Evolutionary conservation across 257 asterid species (phyloP), one percentile per base, ranked within the genome.

Genomic region (Echites panduratus): DNA sequence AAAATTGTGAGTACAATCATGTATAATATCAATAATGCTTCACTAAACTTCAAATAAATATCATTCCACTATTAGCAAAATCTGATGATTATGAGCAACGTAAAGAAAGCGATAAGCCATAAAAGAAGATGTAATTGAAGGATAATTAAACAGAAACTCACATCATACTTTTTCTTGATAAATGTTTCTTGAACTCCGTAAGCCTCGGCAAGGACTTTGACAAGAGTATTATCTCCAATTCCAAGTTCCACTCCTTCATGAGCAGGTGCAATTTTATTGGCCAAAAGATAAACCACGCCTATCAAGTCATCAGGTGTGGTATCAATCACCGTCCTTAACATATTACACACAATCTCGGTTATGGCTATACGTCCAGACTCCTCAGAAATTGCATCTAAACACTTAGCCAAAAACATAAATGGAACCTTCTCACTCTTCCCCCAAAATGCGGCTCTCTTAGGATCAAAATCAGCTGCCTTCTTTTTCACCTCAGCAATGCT

Each of bases 191-290:
- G 84, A n/a, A 93, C 75, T 38, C 99, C 99, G 77, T 90, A 95
- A 68, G 99, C 96, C 84, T 89, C 96, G 0, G 98, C 95, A 76
- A 95, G 96, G 20, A 96, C 97, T 84, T 90, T 90, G 73, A 89
- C 83, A 72, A 92, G 87, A 9, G 93, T 87, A 76, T 91, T 83
- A 67, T 90, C 98, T 52, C 99, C 98, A 72, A 95, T 81, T 38
- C 99, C 99, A 48, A 95, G 98, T 86, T 95, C 96, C 85, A 92
- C 70, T 41, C 98, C 98, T 70, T 95, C 97, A 35, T 92, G 98
- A 5, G 93, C 96, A 12, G 98, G 78, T 14, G 96, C 96, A 74
- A 92, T 86, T 83, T 85, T 86, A 75, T 87, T 90, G 1, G 87
- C 92, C 77, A 84, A 76, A 70, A 95, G 91, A 82, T 95, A 92